Base-by-base conservation (phyloP, 1,284 basidiomycete genomes). In the Ustilago crameri region DNA sequence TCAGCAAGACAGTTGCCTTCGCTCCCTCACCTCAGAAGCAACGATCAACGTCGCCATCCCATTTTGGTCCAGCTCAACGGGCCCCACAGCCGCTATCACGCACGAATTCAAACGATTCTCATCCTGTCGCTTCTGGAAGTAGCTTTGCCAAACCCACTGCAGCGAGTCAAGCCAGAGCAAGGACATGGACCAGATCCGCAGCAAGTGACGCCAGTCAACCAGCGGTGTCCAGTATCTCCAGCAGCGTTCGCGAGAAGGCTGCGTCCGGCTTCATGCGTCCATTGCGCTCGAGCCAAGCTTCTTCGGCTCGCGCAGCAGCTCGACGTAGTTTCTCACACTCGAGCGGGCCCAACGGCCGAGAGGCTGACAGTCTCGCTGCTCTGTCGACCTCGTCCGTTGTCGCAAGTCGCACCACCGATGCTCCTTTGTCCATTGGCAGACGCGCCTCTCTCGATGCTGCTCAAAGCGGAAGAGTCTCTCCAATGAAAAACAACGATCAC, bases 1-100 rank as follows among this genome's bases (percentile, higher is more conserved):
- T 26, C 22, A 45, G 35, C 38, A 79, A 75, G 46, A 56, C 70
- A 4, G 76, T 79, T 15, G 77, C 76, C 8, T 79, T 79, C 34
- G 77, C 77, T n/a, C 77, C 77, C 12, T 79, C 77, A 4, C 77
- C 77, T 22, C 75, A 76, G 42, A 79, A 79, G 56, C 62, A 63
- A 51, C 55, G 60, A 5, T 59, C 66, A 22, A 48, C 38, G 0
- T 61, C 52, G 32, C 60, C 70, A 2, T 48, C 62, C 18, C 54
- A 43, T 7, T 32, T 56, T 20, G 56, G 44, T 37, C 30, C 18
- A 2, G 10, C 57, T 22, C 41, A 42, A 23, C 41, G 41, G 15
- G 3, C 42, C 15, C 45, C 53, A 14, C 57, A 55, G 18, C 50
- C 62, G 5, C 47, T 66, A 3, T 54, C 54, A 22, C 54, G 51